Conservation (phyloP, 129 eudicot species). For the Rutidosis leptorrhynchoides region DNA sequence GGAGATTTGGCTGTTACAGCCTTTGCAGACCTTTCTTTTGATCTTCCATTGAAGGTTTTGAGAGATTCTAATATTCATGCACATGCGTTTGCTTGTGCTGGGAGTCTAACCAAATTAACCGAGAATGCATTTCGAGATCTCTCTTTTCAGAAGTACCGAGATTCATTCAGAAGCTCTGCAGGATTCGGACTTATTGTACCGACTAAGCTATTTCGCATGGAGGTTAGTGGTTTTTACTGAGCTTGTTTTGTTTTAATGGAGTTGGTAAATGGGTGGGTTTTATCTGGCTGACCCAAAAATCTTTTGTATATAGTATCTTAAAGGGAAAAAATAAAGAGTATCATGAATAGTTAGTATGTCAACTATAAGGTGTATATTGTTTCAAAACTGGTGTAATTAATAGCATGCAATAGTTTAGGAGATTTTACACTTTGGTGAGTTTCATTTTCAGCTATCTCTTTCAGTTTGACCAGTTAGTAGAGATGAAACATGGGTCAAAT, state of each 20-base stretch:
- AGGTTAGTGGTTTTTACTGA: constrained; percentile 49
- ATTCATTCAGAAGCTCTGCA: constrained; percentile 67
- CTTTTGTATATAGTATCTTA: not conserved
- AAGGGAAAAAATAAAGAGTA: not conserved
- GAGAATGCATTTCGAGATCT: constrained; percentile 58
- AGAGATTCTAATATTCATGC: constrained; percentile 82
- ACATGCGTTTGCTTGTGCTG: constrained; percentile 79
- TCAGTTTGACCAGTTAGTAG: not conserved
- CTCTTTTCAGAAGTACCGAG: constrained; percentile 49
- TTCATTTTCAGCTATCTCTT: not conserved
- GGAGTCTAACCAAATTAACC: constrained; percentile 66
- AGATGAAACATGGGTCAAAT: not conserved
- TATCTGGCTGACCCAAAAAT: not conserved
- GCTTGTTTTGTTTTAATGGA: not conserved
- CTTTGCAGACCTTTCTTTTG: constrained; percentile 91
- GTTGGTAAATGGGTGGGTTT: not conserved
- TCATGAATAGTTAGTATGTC: not conserved
- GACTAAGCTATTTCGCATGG: constrained; percentile 80
- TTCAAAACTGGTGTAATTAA: not conserved
- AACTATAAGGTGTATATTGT: not conserved
- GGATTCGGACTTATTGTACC: constrained; percentile 83
- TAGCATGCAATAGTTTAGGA: not conserved
- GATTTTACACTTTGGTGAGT: not conserved
- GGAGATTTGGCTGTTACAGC: constrained; percentile 91
- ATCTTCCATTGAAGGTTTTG: constrained; percentile 73